A percentile compares a stretch with the other conserved stretches of the same genome.
Conservation (phyloP, 352 stramenopile genomes). For the Blastocystis sp. region DNA sequence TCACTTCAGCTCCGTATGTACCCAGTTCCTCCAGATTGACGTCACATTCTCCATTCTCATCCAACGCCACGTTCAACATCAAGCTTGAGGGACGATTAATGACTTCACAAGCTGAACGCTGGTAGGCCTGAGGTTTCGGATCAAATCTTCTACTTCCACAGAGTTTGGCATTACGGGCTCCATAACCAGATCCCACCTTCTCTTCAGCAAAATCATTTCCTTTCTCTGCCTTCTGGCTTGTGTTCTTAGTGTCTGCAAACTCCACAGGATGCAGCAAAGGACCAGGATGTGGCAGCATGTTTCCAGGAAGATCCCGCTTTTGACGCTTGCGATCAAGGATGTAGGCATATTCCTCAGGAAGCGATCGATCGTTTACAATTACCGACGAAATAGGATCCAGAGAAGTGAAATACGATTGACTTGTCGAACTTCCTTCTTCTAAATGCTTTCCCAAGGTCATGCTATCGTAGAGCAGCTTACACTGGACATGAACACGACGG, state of each 20-base stretch:
- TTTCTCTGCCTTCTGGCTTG: constrained; percentile 64
- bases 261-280: constrained; percentile 70
- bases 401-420: background rate
- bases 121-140: too few species aligned
- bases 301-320: constrained; percentile 64
- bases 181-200: background rate
- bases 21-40: background rate
- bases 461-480: background rate
- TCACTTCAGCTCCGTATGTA: constrained; percentile 62
- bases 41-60: background rate
- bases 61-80: background rate
- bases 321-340: constrained; percentile 68
- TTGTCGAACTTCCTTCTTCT: background rate
- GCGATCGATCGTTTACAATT: constrained; percentile 14
- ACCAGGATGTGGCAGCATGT: constrained; percentile 68
- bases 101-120: background rate
- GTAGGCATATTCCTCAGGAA: constrained; percentile 73
- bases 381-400: background rate
- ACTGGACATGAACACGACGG: background rate
- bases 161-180: background rate
- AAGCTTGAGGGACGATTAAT: background rate
- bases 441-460: background rate
- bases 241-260: constrained; percentile 67
- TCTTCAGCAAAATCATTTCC: constrained; percentile 60
- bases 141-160: background rate